Percentiles rank a stretch among this genome's conserved stretches.
Conservation (phyloP, 2,329 filamentous ascomycete species). For the Cadophora sp. region DNA sequence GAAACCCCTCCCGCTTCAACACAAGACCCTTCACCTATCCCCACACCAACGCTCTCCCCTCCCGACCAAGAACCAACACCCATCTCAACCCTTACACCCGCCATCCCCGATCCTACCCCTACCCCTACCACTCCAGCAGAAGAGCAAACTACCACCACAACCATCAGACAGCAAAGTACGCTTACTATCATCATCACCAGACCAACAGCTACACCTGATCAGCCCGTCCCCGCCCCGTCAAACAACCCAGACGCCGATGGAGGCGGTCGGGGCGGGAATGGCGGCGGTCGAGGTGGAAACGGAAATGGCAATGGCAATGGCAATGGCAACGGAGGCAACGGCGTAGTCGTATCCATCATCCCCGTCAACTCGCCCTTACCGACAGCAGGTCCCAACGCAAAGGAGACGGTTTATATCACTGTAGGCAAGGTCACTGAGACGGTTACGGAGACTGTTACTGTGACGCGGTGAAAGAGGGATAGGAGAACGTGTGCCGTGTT, state of each 20-base stretch:
- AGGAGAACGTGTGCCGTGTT: no score
- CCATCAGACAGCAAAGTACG: not conserved
- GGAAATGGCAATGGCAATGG: not conserved
- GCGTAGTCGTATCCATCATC: conserved; percentile 15
- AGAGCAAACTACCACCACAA: conserved; percentile 5
- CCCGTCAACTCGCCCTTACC: conserved; percentile 11
- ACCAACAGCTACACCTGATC: not conserved
- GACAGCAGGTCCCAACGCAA: not conserved
- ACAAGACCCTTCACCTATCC: not conserved
- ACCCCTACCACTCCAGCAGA: not conserved
- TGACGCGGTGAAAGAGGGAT: not conserved
- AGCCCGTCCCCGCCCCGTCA: not conserved
- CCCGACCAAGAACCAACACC: not conserved
- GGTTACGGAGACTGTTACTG: conserved; percentile 29
- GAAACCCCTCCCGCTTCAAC: not conserved
- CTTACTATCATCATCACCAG: conserved; percentile 7
- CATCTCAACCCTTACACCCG: not conserved
- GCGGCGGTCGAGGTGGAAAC: not conserved
- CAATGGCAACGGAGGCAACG: not conserved
- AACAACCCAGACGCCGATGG: not conserved
- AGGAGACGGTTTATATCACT: not conserved
- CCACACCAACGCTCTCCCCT: not conserved
- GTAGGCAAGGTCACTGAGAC: conserved; percentile 20
- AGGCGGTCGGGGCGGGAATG: not conserved
- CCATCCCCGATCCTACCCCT: not conserved